Base-by-base conservation (phyloP, 2,329 filamentous ascomycete genomes). In the Aspergillus tubingensis region DNA sequence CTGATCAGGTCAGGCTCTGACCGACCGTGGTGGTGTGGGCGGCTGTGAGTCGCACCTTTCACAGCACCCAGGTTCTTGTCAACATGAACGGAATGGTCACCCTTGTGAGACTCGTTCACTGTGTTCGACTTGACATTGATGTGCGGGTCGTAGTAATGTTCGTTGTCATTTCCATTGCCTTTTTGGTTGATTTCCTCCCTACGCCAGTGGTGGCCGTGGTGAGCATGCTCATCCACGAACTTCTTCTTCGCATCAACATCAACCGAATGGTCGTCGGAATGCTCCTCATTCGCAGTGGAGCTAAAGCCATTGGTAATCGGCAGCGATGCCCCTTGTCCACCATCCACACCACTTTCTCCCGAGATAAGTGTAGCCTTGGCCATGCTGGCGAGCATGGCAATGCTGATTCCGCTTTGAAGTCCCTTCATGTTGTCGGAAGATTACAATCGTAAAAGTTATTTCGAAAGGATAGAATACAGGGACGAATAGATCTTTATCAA, bases 371-470 rank as follows among this genome's bases (percentile, higher is more conserved):
- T 51, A 50, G 52, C 39, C 15, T 30, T 43, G 21, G 52, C 39
- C 15, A 27, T 13, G 7, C 23, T 10, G 10, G 23, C 52, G 23
- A 54, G 38, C 52, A 8, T 65, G 65, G 75, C 75, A 17, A 77
- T 61, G 5, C 75, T 72, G 48, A 77, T 72, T 54, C 73, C 74
- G 48, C 66, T 70, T 30, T 71, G 66, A 49, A 76, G 68, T 49
- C 69, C 71, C 70, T 77, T 77, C 75, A 77, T 77, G 13, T 55
- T 69, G 64, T 36, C 19, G 19, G 11, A 13, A 10, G 19, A 23
- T 32, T 57, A 44, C 32, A 52, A 30, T 48, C 3, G 11, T 51
- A 13, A 2, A 2, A n/a, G 44, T 39, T 21, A 8, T 39, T 27
- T 21, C 23, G 50, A 23, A 57, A 57, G 50, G 54, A 48, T 47